These are phyloP conservation scores for Citrus australasica DNA, from an alignment of 345 rosid species.

Conservation along the genomic window DNA sequence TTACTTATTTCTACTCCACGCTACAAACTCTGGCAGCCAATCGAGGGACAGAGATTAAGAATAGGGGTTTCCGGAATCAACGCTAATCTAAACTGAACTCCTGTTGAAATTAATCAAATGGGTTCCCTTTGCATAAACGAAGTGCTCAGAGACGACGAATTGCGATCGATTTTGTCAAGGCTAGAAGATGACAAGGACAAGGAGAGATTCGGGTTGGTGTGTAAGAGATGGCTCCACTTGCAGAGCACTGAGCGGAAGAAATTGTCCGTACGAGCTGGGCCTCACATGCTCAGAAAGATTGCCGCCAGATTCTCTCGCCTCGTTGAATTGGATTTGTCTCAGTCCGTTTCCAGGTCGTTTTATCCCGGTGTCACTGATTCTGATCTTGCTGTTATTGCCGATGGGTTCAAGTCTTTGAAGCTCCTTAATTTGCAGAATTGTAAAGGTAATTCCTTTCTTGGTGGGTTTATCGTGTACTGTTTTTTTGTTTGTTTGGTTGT, in stretches of 20 bases:
- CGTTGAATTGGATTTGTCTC: slow-evolving; percentile 79
- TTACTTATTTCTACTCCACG: neutral
- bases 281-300: slow-evolving; percentile 78
- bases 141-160: slow-evolving; percentile 75
- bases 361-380: slow-evolving; percentile 89
- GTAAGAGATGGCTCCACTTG: slow-evolving; percentile 80
- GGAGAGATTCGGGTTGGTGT: slow-evolving; percentile 86
- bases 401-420: slow-evolving; percentile 59
- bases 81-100: neutral
- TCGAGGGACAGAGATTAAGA: neutral
- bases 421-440: slow-evolving; percentile 65
- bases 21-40: neutral
- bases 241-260: slow-evolving; percentile 90
- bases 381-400: slow-evolving; percentile 69
- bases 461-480: neutral
- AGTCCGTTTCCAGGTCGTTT: slow-evolving; percentile 86
- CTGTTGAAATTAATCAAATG: slow-evolving; percentile 15
- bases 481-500: neutral
- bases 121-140: slow-evolving; percentile 59
- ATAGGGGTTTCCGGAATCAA: slow-evolving; percentile 11
- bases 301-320: slow-evolving; percentile 77
- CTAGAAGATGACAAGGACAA: slow-evolving; percentile 69
- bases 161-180: slow-evolving; percentile 58
- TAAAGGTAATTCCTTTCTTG: slow-evolving; percentile 41
- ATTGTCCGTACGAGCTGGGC: slow-evolving; percentile 88